phyloP scores from a whole-genome alignment of 2,329 filamentous ascomycete genomes.

The Nigrograna mackinnonii region DNA sequence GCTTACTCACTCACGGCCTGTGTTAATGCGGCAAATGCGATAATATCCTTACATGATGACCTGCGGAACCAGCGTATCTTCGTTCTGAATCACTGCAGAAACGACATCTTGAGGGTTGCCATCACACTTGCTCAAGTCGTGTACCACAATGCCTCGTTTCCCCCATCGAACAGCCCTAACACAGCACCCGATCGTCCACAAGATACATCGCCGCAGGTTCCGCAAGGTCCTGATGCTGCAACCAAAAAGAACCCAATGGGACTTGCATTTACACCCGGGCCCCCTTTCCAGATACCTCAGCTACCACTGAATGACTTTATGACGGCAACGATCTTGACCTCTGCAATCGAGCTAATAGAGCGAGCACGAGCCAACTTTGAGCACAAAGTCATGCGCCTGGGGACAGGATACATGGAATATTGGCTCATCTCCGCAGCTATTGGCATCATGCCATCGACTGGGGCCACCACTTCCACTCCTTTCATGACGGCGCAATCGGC shows the following conservation, averaged over 20 bases:
- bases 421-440: constrained; percentile 35
- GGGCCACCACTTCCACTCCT: constrained; percentile 15
- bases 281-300: constrained; percentile 16
- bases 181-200: constrained; percentile 9
- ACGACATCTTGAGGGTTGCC: constrained; percentile 31
- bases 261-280: neutral
- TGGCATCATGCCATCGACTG: constrained; percentile 27
- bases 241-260: constrained; percentile 2
- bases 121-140: constrained; percentile 29
- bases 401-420: constrained; percentile 40
- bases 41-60: constrained; percentile 26
- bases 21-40: constrained; percentile 28
- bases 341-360: constrained; percentile 32
- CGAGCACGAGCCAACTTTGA: constrained; percentile 33
- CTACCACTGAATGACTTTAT: constrained; percentile 31
- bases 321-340: constrained; percentile 22
- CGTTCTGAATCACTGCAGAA: constrained; percentile 28
- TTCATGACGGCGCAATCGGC: constrained; percentile 21
- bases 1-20: constrained; percentile 34
- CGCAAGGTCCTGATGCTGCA: constrained; percentile 1
- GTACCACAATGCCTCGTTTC: constrained; percentile 25
- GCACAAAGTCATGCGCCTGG: constrained; percentile 36
- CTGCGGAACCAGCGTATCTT: constrained; percentile 22
- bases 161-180: no score
- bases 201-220: neutral